These are phyloP conservation scores for Starmerella vitae DNA, from an alignment of 805 yeast species.

Conservation along the genomic window DNA sequence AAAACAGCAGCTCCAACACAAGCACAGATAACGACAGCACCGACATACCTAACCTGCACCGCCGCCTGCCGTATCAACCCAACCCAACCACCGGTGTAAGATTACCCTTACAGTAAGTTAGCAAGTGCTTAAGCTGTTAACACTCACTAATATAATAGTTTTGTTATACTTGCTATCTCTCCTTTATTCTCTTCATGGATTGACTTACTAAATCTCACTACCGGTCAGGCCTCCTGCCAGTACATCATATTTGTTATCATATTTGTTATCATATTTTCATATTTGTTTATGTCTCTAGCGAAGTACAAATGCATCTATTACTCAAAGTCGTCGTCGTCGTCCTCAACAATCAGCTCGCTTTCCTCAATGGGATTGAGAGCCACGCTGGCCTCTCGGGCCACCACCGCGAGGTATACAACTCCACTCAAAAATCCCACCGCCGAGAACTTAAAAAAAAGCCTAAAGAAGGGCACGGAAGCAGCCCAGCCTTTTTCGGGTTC, in stretches of 20 bases:
- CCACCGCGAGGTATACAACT: conserved; percentile 20
- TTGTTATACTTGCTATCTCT: too few species aligned
- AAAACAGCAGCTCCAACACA: conserved; percentile 15
- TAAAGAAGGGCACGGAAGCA: too few species aligned
- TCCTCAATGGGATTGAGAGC: conserved; percentile 22
- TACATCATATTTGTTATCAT: neutral
- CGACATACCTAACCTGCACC: too few species aligned
- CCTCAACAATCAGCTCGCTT: conserved; percentile 22
- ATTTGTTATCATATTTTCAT: neutral
- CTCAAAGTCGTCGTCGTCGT: conserved; percentile 20
- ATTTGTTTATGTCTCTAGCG: neutral
- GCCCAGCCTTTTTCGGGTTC: too few species aligned
- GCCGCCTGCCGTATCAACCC: too few species aligned
- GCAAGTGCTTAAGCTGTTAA: too few species aligned
- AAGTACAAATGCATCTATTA: conserved; percentile 11
- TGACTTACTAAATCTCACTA: neutral
- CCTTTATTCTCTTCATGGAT: neutral
- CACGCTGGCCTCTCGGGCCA: conserved; percentile 18
- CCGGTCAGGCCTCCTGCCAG: neutral
- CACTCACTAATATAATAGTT: too few species aligned
- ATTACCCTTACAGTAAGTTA: too few species aligned
- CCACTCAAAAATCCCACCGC: conserved; percentile 20
- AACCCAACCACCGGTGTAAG: too few species aligned
- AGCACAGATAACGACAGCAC: too few species aligned
- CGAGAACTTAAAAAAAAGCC: conserved; percentile 6